Conservation (phyloP, 202 grass and related monocot species). For the Saccharum hybrid region DNA sequence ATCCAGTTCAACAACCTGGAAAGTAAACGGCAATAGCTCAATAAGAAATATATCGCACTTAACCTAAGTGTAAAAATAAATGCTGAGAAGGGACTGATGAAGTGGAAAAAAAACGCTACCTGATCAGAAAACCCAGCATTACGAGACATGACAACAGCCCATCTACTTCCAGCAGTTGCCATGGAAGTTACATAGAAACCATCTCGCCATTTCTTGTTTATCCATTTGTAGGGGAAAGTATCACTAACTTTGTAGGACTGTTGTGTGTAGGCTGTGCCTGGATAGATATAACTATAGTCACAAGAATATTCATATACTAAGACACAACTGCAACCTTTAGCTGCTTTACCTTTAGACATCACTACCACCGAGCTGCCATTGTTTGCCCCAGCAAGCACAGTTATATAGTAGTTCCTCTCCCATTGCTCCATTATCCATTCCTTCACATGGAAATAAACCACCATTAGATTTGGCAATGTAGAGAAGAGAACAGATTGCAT, state of each 20-base stretch:
- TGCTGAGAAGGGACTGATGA: background rate
- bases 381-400: slow-evolving; percentile 85
- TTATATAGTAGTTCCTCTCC: slow-evolving; percentile 98
- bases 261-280: slow-evolving; percentile 84
- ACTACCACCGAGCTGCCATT: slow-evolving; percentile 93
- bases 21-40: slow-evolving; percentile 23
- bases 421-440: slow-evolving; percentile 99
- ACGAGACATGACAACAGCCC: slow-evolving; percentile 97
- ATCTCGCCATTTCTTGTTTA: slow-evolving; percentile 99
- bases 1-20: slow-evolving; percentile 96
- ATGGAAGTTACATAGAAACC: slow-evolving; percentile 97
- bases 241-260: slow-evolving; percentile 99
- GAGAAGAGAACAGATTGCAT: slow-evolving; percentile 27
- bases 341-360: slow-evolving; percentile 93
- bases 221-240: slow-evolving; percentile 99
- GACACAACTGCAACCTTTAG: slow-evolving; percentile 32
- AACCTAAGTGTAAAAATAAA: slow-evolving; percentile 27
- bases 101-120: slow-evolving; percentile 47
- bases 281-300: slow-evolving; percentile 33
- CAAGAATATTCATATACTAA: slow-evolving; percentile 30
- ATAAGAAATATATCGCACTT: slow-evolving; percentile 22
- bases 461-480: slow-evolving; percentile 36
- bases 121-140: slow-evolving; percentile 94
- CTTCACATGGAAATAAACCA: slow-evolving; percentile 53
- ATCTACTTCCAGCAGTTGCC: slow-evolving; percentile 94